These are phyloP conservation scores for Colletotrichum karsti DNA, from an alignment of 2,329 filamentous ascomycete genomes.

Conservation along the genomic window DNA sequence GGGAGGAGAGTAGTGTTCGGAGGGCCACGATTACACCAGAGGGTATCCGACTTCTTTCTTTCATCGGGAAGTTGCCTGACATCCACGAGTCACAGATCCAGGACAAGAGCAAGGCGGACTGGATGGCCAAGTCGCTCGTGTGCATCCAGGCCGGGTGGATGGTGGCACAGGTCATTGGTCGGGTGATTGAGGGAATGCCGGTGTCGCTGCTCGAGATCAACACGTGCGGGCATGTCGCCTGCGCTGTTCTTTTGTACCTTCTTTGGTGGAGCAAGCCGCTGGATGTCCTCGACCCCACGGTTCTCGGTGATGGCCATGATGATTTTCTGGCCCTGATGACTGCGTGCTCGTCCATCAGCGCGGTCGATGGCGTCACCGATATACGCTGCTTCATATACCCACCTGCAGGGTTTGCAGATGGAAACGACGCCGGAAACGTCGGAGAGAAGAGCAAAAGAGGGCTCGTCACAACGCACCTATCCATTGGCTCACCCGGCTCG, in stretches of 20 bases:
- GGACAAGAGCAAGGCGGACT: conserved; percentile 45
- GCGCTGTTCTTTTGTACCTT: conserved; percentile 40
- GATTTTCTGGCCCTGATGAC: conserved; percentile 1
- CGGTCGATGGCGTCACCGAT: conserved; percentile 8
- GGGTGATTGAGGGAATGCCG: conserved; percentile 39
- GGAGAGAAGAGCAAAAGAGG: neutral
- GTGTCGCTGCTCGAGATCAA: conserved; percentile 45
- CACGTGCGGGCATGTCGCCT: conserved; percentile 42
- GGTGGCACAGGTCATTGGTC: conserved; percentile 41
- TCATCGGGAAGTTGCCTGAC: conserved; percentile 8
- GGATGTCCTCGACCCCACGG: conserved; percentile 15
- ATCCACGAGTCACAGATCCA: conserved; percentile 35
- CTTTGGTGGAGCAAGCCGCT: conserved; percentile 44
- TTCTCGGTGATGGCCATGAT: neutral
- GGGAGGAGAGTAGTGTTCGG: neutral
- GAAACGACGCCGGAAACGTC: neutral
- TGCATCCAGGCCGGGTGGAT: conserved; percentile 48
- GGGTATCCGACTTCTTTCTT: conserved; percentile 13
- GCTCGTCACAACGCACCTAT: conserved; percentile 16
- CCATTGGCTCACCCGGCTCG: conserved; percentile 17
- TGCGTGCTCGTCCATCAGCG: conserved; percentile 14
- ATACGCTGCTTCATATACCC: conserved; percentile 23
- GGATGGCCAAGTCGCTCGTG: conserved; percentile 42
- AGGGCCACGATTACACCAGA: conserved; percentile 18
- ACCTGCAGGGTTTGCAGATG: neutral